Conservation (phyloP, 1,139 yeast species). For the Insectozyma bohioensis region DNA sequence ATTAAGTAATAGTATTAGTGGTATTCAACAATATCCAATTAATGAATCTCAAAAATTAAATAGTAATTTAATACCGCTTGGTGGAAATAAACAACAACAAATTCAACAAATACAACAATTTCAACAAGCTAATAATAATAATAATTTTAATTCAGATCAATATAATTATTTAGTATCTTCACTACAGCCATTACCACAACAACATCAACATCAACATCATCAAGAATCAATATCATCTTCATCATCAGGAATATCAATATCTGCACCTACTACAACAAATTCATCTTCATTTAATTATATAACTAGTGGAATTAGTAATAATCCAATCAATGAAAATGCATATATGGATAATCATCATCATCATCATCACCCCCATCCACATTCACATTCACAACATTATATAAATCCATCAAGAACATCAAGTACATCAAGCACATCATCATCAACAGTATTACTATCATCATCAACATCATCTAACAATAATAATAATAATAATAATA, state of each 20-base stretch:
- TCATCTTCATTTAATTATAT: too few relatives aligned
- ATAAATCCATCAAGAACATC: too few relatives aligned
- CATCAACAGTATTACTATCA: too few relatives aligned
- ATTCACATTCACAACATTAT: too few relatives aligned
- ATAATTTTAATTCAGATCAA: constrained; percentile 5
- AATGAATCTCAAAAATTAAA: constrained; percentile 5
- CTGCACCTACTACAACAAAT: too few relatives aligned
- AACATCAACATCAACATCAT: constrained; percentile 1
- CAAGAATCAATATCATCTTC: not conserved
- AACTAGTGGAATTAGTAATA: too few relatives aligned
- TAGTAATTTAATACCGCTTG: constrained; percentile 1
- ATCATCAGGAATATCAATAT: not conserved
- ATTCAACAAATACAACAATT: not conserved
- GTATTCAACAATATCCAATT: constrained; percentile 4
- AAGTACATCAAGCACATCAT: too few relatives aligned
- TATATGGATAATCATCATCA: not conserved
- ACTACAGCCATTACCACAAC: constrained; percentile 7
- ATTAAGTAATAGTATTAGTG: constrained; percentile 3
- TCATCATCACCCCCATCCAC: constrained; percentile 3
- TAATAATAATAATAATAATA: too few relatives aligned
- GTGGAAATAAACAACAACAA: not conserved
- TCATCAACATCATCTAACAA: too few relatives aligned
- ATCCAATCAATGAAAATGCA: too few relatives aligned
- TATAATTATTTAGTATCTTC: constrained; percentile 11
- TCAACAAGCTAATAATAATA: constrained; percentile 1